Evolutionary conservation across 306 rosid species (phyloP).

Genomic region (Quercus suber): DNA sequence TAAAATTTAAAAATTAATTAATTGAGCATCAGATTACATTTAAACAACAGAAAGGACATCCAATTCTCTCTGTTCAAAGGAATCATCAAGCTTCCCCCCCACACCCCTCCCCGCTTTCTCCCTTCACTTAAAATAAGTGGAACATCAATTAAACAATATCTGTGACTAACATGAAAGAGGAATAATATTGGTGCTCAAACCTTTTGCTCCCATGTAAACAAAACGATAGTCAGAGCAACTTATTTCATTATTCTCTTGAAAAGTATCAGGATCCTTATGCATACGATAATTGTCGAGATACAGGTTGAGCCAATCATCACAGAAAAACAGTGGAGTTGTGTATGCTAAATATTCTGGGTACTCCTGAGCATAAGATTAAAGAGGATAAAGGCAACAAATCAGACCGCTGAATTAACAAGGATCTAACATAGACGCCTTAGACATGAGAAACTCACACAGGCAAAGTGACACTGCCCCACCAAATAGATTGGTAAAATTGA

Average conservation of each 20-base stretch:
- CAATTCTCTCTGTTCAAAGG: constrained; percentile 13
- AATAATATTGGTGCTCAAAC: constrained; percentile 33
- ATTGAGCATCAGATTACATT: constrained; percentile 14
- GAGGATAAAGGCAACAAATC: constrained; percentile 27
- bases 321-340: constrained; percentile 65
- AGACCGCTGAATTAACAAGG: constrained; percentile 14
- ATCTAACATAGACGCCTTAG: constrained; percentile 2
- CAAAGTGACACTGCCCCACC: background rate
- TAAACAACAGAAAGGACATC: background rate
- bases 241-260: constrained; percentile 55
- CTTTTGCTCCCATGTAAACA: constrained; percentile 89
- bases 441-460: background rate
- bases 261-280: constrained; percentile 54
- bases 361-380: constrained; percentile 52
- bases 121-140: background rate
- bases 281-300: constrained; percentile 78
- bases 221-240: constrained; percentile 96
- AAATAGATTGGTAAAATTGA: background rate
- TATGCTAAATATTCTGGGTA: constrained; percentile 79
- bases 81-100: background rate
- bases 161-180: background rate
- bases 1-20: constrained; percentile 26
- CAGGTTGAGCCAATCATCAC: constrained; percentile 93
- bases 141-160: background rate
- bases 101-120: background rate